A percentile compares a stretch with the other conserved stretches of the same genome.
phyloP scores from a whole-genome alignment of 805 yeast species.

The Zygosaccharomyces siamensis region DNA sequence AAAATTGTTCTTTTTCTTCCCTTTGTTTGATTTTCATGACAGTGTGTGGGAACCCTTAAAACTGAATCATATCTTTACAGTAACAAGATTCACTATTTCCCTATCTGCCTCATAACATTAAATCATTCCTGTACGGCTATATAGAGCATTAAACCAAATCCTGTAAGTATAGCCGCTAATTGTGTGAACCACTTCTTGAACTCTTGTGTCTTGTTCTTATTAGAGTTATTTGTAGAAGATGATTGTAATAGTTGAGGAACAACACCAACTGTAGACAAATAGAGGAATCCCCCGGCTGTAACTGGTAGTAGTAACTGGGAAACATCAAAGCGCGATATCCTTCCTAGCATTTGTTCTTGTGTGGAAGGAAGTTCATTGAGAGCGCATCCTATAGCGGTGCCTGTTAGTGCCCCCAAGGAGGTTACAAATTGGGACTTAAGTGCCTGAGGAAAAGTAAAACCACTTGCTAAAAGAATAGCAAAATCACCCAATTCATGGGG shows the following conservation, averaged over 20 bases:
- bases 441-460: conserved; percentile 61
- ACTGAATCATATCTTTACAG: neutral
- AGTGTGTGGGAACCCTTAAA: conserved; percentile 1
- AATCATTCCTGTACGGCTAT: conserved; percentile 19
- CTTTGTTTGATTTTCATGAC: conserved; percentile 6
- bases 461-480: conserved; percentile 60
- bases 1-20: conserved; percentile 2
- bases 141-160: conserved; percentile 53
- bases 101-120: neutral
- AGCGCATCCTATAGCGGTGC: conserved; percentile 60
- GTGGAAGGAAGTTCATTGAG: conserved; percentile 42
- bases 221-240: conserved; percentile 17
- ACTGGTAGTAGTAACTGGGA: conserved; percentile 53
- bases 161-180: conserved; percentile 45
- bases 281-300: conserved; percentile 72
- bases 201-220: conserved; percentile 38
- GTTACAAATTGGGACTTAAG: conserved; percentile 63
- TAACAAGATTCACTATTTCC: neutral
- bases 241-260: conserved; percentile 63
- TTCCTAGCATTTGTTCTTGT: conserved; percentile 31
- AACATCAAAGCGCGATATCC: neutral
- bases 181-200: conserved; percentile 42
- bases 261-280: conserved; percentile 70
- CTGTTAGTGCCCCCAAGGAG: conserved; percentile 58
- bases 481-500: conserved; percentile 83